Percentiles rank a stretch among this genome's conserved stretches.
Conservation (phyloP, 192 early-diverging fungal species). For the Entomortierella beljakovae region DNA sequence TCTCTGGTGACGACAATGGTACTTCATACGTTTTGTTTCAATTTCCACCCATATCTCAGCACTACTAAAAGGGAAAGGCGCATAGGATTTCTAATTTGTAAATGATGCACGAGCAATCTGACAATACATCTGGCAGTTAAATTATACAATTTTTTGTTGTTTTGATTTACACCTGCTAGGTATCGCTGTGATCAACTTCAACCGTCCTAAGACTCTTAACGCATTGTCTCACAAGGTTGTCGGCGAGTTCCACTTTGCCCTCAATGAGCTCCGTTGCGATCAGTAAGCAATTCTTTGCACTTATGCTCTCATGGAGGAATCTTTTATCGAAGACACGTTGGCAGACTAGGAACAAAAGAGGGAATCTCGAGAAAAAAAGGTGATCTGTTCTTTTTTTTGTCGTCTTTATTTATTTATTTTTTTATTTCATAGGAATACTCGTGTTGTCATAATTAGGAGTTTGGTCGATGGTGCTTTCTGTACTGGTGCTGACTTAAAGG, state of each 20-base stretch:
- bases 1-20: conserved; percentile 43
- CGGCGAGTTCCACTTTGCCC: conserved; percentile 70
- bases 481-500: conserved; percentile 95
- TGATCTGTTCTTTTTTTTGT: too few species aligned
- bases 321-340: too few species aligned
- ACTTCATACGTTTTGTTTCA: neutral
- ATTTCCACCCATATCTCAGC: conserved; percentile 45
- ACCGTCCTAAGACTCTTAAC: conserved; percentile 89
- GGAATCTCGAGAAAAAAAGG: neutral
- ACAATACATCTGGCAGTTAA: neutral
- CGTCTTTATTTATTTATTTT: too few species aligned
- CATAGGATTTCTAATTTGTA: too few species aligned
- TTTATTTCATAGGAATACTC: conserved; percentile 67
- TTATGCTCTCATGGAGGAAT: too few species aligned
- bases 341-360: neutral
- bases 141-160: neutral
- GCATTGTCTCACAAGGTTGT: conserved; percentile 88
- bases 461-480: conserved; percentile 88
- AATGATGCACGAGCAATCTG: too few species aligned
- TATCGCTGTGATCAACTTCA: conserved; percentile 84
- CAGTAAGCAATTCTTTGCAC: conserved; percentile 57
- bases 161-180: conserved; percentile 67
- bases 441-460: conserved; percentile 87
- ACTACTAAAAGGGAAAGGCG: too few species aligned
- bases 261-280: conserved; percentile 74